Conservation (phyloP, 2,329 filamentous ascomycete species). For the Magnaporthiopsis rhizophila region DNA sequence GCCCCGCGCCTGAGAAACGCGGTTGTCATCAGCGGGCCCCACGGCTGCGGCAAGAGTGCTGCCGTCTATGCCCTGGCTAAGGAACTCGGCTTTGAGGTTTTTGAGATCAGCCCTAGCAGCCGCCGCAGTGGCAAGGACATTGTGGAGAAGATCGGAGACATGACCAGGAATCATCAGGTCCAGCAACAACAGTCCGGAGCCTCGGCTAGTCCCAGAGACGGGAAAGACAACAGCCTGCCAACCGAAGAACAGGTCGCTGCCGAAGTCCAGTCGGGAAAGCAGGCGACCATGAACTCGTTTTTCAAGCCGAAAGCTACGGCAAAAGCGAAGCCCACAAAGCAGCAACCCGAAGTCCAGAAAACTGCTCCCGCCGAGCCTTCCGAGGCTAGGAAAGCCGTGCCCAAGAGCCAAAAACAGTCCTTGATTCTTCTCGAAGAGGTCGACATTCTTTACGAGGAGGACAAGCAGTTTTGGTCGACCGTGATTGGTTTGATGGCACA, state of each 20-base stretch:
- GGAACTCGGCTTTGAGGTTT: slow-evolving; percentile 87
- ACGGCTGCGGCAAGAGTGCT: slow-evolving; percentile 89
- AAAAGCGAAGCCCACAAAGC: slow-evolving; percentile 17
- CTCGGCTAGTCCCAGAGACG: slow-evolving; percentile 17
- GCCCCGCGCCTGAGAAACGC: slow-evolving; percentile 56
- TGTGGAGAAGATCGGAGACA: slow-evolving; percentile 86
- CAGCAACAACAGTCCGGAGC: slow-evolving; percentile 33
- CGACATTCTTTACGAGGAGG: slow-evolving; percentile 89
- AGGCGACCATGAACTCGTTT: slow-evolving; percentile 73
- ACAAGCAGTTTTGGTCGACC: slow-evolving; percentile 89
- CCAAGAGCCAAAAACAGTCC: slow-evolving; percentile 74
- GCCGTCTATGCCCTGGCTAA: slow-evolving; percentile 86
- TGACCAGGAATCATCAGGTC: slow-evolving; percentile 93
- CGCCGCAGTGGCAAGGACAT: slow-evolving; percentile 85
- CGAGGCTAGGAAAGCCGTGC: slow-evolving; percentile 22
- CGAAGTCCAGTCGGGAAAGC: slow-evolving; percentile 60
- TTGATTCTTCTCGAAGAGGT: slow-evolving; percentile 91
- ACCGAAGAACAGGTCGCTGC: slow-evolving; percentile 40
- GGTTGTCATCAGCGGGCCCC: slow-evolving; percentile 80
- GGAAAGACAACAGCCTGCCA: slow-evolving; percentile 21
- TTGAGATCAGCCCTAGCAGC: slow-evolving; percentile 83
- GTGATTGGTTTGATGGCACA: slow-evolving; percentile 69
- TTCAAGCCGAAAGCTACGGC: slow-evolving; percentile 51
- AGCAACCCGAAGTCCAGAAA: slow-evolving; percentile 8
- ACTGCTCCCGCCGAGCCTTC: slow-evolving; percentile 9